Conservation (phyloP, 495 filamentous ascomycete species). For the Aspergillus saccharolyticus region DNA sequence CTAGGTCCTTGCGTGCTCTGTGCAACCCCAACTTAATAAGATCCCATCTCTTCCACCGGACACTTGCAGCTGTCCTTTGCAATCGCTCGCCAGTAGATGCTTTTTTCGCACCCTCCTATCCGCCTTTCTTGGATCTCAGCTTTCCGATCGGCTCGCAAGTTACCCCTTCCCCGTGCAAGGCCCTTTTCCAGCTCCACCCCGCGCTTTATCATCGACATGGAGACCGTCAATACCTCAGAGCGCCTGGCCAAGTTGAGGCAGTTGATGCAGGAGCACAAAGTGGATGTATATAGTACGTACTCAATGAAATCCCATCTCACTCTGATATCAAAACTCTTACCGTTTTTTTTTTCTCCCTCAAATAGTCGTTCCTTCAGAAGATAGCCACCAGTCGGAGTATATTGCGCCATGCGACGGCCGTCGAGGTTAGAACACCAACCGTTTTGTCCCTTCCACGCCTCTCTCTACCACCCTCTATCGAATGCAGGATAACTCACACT, state of each 20-base stretch:
- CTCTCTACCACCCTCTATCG: not conserved
- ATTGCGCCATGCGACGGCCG: slow-evolving; percentile 91
- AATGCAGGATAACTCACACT: slow-evolving; percentile 13
- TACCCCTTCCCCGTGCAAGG: slow-evolving; percentile 25
- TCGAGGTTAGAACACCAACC: slow-evolving; percentile 52
- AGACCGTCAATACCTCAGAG: slow-evolving; percentile 72
- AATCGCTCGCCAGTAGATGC: slow-evolving; percentile 31
- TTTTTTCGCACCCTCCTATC: slow-evolving; percentile 33
- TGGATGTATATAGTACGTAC: slow-evolving; percentile 89
- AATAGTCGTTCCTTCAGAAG: slow-evolving; percentile 92
- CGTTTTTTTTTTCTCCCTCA: no score
- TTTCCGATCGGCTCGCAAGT: slow-evolving; percentile 29
- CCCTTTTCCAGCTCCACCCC: slow-evolving; percentile 36
- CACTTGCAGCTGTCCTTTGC: slow-evolving; percentile 18
- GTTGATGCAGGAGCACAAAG: slow-evolving; percentile 80
- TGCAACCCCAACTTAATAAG: slow-evolving; percentile 10
- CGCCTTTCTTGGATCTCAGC: slow-evolving; percentile 31
- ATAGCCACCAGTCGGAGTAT: slow-evolving; percentile 97
- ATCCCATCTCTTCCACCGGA: slow-evolving; percentile 10
- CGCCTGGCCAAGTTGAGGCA: slow-evolving; percentile 72
- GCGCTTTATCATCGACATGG: slow-evolving; percentile 61
- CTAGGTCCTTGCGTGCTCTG: slow-evolving; percentile 6
- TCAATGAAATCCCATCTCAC: slow-evolving; percentile 10
- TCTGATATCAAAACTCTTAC: slow-evolving; percentile 15
- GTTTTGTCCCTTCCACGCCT: slow-evolving; percentile 4